Base-by-base conservation (phyloP, 148 eudicot genomes). In the Rhododendron williamsianum region DNA sequence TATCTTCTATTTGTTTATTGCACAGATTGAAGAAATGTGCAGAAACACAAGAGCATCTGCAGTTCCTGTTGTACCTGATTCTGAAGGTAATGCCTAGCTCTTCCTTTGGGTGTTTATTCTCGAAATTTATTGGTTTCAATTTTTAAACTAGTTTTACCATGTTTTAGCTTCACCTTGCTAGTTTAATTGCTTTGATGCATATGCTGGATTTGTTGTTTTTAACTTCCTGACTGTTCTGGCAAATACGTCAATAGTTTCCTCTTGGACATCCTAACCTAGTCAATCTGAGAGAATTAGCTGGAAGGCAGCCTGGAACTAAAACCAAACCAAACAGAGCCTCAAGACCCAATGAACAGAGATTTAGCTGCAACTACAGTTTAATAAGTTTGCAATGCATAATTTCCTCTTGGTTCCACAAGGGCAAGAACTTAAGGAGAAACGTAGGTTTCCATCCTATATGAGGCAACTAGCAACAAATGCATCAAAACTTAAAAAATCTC, bases 21-120 rank as follows among this genome's bases (percentile, higher is more conserved):
- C 89, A 86, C 91, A 97, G 99, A 95, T 97, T 85, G 98, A 95
- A 92, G 89, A 87, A 67, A 95, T 97, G 95, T 92, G 98, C 86
- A 92, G 89, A 88, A 90, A 81, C 48, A 92, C 90, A 73, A 87
- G 87, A 82, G 87, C 94, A 85, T 88, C 90, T 85, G 99, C 96
- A 30, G 92, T 95, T 85, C 99, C 99, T 85, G 92, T 95, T 86
- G 89, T 97, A 52, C 90, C 98, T 69, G 99, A 95, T 67, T 95
- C 98, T 86, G 95, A 91, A 95, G 99, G 99, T 96, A 84, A 72
- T 74, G 78, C 74, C 81, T 69, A 41, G 6, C n/a, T 76, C 9
- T 65, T 46, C 85, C 45, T 71, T n/a, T 5, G 30, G 18, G 15
- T 51, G 73, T 78, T 60, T 25, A 35, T 5, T 71, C 46, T 67